A percentile compares a stretch with the other conserved stretches of the same genome.
These are phyloP conservation scores for Quercus engelmannii DNA, from an alignment of 306 rosid species.

Conservation along the genomic window DNA sequence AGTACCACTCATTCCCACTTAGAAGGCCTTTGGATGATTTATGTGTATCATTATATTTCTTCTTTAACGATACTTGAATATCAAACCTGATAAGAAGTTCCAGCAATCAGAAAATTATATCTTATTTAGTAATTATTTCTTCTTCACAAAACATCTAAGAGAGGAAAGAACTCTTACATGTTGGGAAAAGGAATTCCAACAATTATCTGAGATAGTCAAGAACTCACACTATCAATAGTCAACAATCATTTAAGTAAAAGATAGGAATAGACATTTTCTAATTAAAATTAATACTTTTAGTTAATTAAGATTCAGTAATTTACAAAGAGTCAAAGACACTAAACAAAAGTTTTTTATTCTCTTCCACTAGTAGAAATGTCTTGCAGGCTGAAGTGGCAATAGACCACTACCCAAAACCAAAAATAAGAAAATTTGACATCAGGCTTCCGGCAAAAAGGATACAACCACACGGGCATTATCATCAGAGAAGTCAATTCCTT, in stretches of 20 bases:
- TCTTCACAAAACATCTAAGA: conserved; percentile 11
- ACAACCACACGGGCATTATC: conserved; percentile 94
- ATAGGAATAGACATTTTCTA: not conserved
- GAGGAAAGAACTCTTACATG: conserved; percentile 57
- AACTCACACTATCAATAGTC: conserved; percentile 13
- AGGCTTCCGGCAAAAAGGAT: conserved; percentile 49
- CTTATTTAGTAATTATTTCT: not conserved
- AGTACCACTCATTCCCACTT: conserved; percentile 89
- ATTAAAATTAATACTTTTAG: not conserved
- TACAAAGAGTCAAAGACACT: not conserved
- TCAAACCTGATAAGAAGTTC: conserved; percentile 57
- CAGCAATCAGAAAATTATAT: conserved; percentile 31
- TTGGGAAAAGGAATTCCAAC: conserved; percentile 97
- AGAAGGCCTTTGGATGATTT: conserved; percentile 70
- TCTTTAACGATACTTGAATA: conserved; percentile 72
- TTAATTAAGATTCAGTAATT: not conserved
- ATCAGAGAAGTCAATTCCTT: conserved; percentile 93
- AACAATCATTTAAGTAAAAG: conserved; percentile 10
- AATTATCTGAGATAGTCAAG: conserved; percentile 88
- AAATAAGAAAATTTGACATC: not conserved
- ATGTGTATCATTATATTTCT: conserved; percentile 78
- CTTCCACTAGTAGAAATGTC: conserved; percentile 8
- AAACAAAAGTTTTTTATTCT: not conserved
- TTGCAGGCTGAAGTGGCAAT: not conserved
- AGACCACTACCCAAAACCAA: not conserved